Conservation (phyloP, 73 alveolate species). For the Loxodes magnus region DNA sequence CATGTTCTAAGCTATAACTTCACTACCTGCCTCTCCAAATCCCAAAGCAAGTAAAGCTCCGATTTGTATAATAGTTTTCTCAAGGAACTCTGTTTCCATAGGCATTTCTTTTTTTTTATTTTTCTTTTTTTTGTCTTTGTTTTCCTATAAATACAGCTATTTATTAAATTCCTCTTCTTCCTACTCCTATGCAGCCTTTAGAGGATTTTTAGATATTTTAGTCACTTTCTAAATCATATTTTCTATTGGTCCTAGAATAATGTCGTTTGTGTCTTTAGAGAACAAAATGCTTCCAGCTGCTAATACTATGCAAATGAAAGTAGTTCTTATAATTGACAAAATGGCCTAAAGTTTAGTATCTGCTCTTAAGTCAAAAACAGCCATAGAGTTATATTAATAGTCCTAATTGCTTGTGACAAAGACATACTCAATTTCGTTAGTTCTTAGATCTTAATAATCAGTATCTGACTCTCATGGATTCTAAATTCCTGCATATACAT, state of each 20-base stretch:
- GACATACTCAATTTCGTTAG: neutral
- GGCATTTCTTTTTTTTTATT: too few species aligned
- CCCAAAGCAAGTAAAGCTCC: constrained; percentile 74
- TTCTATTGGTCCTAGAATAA: constrained; percentile 56
- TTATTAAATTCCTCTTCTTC: too few species aligned
- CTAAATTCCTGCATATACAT: neutral
- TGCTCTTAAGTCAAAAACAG: constrained; percentile 8
- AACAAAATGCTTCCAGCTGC: constrained; percentile 44
- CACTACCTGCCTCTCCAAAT: constrained; percentile 87
- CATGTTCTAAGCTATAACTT: constrained; percentile 83
- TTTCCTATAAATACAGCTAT: too few species aligned
- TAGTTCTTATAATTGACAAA: constrained; percentile 23
- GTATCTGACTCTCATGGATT: constrained; percentile 1
- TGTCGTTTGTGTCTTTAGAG: constrained; percentile 46
- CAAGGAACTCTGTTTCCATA: constrained; percentile 81
- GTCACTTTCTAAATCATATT: constrained; percentile 41
- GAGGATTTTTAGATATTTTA: constrained; percentile 56
- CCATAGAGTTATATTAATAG: neutral
- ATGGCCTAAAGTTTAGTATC: constrained; percentile 10
- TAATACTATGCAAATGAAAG: constrained; percentile 42
- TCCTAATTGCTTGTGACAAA: too few species aligned
- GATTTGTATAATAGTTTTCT: constrained; percentile 69
- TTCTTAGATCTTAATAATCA: neutral
- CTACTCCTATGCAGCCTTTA: too few species aligned
- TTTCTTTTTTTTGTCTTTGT: too few species aligned